These are phyloP conservation scores for Papiliotrema nemorosa DNA, from an alignment of 1,284 basidiomycete genomes.

Conservation along the genomic window DNA sequence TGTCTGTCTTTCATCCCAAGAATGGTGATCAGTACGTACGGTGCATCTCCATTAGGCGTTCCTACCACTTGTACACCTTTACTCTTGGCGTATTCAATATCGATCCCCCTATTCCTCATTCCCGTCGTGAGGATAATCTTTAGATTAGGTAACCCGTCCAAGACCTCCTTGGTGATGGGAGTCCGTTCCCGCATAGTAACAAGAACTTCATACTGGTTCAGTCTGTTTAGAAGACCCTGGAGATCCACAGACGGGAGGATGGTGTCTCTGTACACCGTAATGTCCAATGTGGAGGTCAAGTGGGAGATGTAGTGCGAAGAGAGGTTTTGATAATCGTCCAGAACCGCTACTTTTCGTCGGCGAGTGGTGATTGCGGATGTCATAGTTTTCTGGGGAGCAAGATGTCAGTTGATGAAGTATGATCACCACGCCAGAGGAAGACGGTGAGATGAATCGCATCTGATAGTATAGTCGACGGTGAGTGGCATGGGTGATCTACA, in stretches of 20 bases:
- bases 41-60: conserved; percentile 44
- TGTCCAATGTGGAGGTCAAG: conserved; percentile 45
- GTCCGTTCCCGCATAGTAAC: conserved; percentile 66
- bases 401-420: too few relatives aligned
- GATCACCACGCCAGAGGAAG: too few relatives aligned
- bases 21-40: conserved; percentile 5
- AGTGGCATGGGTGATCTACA: too few relatives aligned
- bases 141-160: conserved; percentile 60
- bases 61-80: conserved; percentile 59
- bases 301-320: conserved; percentile 51
- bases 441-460: too few relatives aligned
- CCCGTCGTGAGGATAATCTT: conserved; percentile 61
- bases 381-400: too few relatives aligned
- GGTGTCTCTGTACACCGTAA: conserved; percentile 51
- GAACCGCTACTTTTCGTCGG: conserved; percentile 51
- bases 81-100: conserved; percentile 46
- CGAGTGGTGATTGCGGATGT: too few relatives aligned
- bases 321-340: conserved; percentile 63
- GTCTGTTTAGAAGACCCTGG: conserved; percentile 54
- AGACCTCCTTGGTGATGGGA: conserved; percentile 54
- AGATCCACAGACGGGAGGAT: conserved; percentile 51
- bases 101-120: conserved; percentile 55
- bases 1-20: neutral
- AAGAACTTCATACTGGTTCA: conserved; percentile 59
- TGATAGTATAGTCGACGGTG: too few relatives aligned